Conservation (phyloP, 2,329 filamentous ascomycete species). For the Periconia sp. region DNA sequence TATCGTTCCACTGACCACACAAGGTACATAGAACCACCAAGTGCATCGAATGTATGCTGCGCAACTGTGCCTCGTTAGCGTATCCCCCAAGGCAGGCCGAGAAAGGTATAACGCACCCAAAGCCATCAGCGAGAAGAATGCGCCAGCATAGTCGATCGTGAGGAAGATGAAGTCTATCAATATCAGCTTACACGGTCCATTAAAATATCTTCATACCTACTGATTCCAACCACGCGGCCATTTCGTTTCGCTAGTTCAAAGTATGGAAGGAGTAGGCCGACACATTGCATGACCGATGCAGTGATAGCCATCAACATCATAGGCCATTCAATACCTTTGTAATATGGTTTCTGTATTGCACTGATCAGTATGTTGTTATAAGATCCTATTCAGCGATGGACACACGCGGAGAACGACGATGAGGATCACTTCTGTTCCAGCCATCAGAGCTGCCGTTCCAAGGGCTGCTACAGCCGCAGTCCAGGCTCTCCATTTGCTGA, state of each 20-base stretch:
- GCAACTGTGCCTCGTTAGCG: slow-evolving; percentile 55
- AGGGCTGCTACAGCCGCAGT: slow-evolving; percentile 54
- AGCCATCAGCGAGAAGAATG: slow-evolving; percentile 69
- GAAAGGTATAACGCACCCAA: slow-evolving; percentile 59
- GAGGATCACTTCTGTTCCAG: slow-evolving; percentile 60
- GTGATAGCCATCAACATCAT: slow-evolving; percentile 63
- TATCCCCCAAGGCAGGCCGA: too few relatives aligned
- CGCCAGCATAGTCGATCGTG: slow-evolving; percentile 65
- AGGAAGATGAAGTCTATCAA: slow-evolving; percentile 61
- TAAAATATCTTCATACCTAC: slow-evolving; percentile 40
- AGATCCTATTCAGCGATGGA: neutral
- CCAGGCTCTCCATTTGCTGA: slow-evolving; percentile 55
- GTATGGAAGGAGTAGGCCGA: slow-evolving; percentile 66
- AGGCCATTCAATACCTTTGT: slow-evolving; percentile 60
- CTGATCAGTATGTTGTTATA: neutral
- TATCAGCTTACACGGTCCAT: slow-evolving; percentile 8
- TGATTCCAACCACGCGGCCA: slow-evolving; percentile 67
- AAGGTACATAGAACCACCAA: slow-evolving; percentile 67
- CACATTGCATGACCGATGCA: slow-evolving; percentile 62
- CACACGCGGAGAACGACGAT: slow-evolving; percentile 62
- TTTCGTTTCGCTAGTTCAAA: slow-evolving; percentile 67
- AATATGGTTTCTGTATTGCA: slow-evolving; percentile 63
- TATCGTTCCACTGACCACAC: slow-evolving; percentile 56
- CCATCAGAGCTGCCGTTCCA: slow-evolving; percentile 53
- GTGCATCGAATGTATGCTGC: slow-evolving; percentile 65